Evolutionary conservation across 2,329 filamentous ascomycete genomes (phyloP).

Genomic region (Diaporthe sp.): DNA sequence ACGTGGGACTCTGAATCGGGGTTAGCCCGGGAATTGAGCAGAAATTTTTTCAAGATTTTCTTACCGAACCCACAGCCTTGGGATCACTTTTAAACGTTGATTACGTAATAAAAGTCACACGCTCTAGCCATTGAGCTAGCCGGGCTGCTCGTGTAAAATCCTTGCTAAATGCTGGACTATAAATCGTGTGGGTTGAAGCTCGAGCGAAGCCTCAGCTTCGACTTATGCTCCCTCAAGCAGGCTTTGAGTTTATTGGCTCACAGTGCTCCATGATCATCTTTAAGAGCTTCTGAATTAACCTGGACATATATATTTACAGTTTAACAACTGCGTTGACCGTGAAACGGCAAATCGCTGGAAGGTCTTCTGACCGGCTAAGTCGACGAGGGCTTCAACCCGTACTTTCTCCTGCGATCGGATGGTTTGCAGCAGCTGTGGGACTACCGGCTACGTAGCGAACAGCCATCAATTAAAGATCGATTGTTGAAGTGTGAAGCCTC

Average conservation of each 20-base stretch:
- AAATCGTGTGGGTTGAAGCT: not conserved
- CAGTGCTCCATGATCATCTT: not conserved
- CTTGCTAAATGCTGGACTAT: not conserved
- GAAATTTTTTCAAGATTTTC: no score
- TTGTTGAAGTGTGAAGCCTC: not conserved
- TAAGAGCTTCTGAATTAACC: not conserved
- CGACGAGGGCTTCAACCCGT: not conserved
- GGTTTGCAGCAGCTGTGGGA: not conserved
- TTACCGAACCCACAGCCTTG: no score
- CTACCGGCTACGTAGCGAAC: not conserved
- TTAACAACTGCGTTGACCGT: not conserved
- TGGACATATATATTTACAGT: not conserved
- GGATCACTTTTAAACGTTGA: no score
- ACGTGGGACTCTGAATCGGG: no score
- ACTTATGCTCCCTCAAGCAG: not conserved
- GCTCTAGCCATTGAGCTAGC: not conserved
- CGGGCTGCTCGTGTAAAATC: not conserved
- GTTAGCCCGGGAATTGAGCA: no score
- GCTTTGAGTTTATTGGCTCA: not conserved
- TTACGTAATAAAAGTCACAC: no score
- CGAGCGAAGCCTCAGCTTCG: not conserved
- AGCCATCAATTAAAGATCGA: not conserved
- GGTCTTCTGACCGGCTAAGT: not conserved
- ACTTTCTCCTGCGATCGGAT: not conserved
- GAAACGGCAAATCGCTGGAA: not conserved